These are phyloP conservation scores for Phytophthora aleatoria DNA, from an alignment of 352 stramenopile species.

Conservation along the genomic window DNA sequence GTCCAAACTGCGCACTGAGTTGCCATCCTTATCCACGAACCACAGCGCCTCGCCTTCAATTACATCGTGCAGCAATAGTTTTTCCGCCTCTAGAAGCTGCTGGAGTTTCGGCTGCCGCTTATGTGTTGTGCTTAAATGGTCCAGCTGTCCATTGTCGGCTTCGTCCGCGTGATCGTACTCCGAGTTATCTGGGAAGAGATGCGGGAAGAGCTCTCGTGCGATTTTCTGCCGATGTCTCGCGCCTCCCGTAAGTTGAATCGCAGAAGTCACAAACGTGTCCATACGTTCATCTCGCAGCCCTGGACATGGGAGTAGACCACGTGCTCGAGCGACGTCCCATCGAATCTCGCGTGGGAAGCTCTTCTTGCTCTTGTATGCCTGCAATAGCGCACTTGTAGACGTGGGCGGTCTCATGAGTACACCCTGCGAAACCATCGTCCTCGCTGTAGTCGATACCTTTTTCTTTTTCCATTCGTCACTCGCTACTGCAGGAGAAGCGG, in stretches of 20 bases:
- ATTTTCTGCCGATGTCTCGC: slow-evolving; percentile 66
- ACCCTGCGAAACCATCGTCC: slow-evolving; percentile 6
- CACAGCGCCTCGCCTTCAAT: slow-evolving; percentile 74
- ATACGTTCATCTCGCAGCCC: slow-evolving; percentile 66
- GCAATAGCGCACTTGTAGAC: slow-evolving; percentile 21
- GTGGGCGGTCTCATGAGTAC: slow-evolving; percentile 22
- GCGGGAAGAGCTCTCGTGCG: slow-evolving; percentile 72
- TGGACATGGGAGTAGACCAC: slow-evolving; percentile 61
- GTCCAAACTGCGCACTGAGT: slow-evolving; percentile 70
- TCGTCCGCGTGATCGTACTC: slow-evolving; percentile 20
- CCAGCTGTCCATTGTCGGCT: slow-evolving; percentile 8
- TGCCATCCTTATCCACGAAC: slow-evolving; percentile 83
- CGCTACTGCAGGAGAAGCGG: slow-evolving; percentile 3
- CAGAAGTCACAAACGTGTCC: slow-evolving; percentile 52
- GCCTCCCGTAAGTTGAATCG: slow-evolving; percentile 70
- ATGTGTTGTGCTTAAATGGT: not conserved
- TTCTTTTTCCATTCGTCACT: slow-evolving; percentile 27
- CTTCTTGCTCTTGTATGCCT: slow-evolving; percentile 41
- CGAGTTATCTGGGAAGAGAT: slow-evolving; percentile 45
- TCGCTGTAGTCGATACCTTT: slow-evolving; percentile 8
- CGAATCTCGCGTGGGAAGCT: slow-evolving; percentile 59
- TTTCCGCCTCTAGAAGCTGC: slow-evolving; percentile 56
- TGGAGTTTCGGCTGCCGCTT: slow-evolving; percentile 37
- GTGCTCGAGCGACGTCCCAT: slow-evolving; percentile 53
- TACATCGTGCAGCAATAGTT: slow-evolving; percentile 72